Base-by-base conservation (phyloP, 371 early-diverging fungal species). In the Mortierella sp. region DNA sequence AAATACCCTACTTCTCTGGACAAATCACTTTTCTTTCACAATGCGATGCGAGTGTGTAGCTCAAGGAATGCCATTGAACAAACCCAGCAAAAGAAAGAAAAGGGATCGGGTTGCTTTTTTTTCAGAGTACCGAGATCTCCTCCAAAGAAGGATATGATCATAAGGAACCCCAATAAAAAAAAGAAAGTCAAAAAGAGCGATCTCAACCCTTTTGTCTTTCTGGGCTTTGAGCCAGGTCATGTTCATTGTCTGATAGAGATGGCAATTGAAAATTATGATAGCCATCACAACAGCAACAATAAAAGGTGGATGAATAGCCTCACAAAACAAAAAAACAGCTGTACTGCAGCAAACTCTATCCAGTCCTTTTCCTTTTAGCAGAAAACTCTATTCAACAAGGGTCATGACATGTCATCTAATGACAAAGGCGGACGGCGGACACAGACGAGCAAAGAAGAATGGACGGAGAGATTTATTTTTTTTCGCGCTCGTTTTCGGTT, bases 111-210 rank as follows among this genome's bases (percentile, higher is more conserved):
- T 37, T 50, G 13, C 13, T 9, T 50, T 14, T 50, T 50, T 50
- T 2, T 3, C 11, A 67, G 13, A 21, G 24, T 40, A 21, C 19
- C 24, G 40, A 40, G n/a, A 67, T 67, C 37, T 40, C 40, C 40
- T 67, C 67, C 67, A 40, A 67, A 67, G 67, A 67, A 67, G 67
- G 67, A 19, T 40, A 67, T 40, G 67, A 67, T 16, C 50, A 40
- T 10, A 40, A 1, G 34, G 21, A 24, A 24, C 21, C 37, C 67
- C 67, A 67, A 40, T 19, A 31, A 34, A 61, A 61, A 67, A 24
- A 3, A n/a, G n/a, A n/a, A n/a, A n/a, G n/a, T n/a, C n/a, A n/a
- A n/a, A n/a, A 34, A 61, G 31, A 34, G 19, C 9, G 21, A 10
- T 11, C 43, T 40, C 21, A 24, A 10, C 2, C 37, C 24, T 21